Percentiles rank a stretch among this genome's conserved stretches.
phyloP scores from a whole-genome alignment of 176 grass and related monocot species.

The Neostapfia colusana region DNA sequence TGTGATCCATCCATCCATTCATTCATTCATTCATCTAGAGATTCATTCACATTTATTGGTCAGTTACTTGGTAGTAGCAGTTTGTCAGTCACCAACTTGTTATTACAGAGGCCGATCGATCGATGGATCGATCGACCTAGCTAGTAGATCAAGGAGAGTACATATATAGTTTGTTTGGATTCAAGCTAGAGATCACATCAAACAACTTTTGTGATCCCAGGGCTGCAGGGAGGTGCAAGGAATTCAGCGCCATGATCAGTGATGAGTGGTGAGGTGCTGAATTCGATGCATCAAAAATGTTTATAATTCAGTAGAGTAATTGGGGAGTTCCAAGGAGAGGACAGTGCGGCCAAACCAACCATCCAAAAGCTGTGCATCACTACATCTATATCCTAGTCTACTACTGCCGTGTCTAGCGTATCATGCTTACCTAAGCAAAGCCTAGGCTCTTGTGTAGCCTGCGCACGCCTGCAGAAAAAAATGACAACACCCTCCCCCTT shows the following conservation, averaged over 20 bases:
- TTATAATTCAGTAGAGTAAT: slow-evolving; percentile 12
- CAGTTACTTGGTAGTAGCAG: slow-evolving; percentile 41
- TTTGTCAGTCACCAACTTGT: slow-evolving; percentile 41
- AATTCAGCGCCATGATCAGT: slow-evolving; percentile 73
- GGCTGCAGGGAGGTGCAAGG: slow-evolving; percentile 41
- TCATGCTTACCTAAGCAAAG: slow-evolving; percentile 31
- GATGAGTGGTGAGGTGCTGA: slow-evolving; percentile 66
- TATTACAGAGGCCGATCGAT: no score
- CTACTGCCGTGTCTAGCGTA: slow-evolving; percentile 9
- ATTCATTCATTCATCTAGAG: no score
- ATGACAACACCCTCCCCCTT: no score
- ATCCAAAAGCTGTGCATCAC: slow-evolving; percentile 48
- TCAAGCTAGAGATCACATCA: neutral
- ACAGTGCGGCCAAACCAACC: slow-evolving; percentile 49
- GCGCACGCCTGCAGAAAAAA: neutral
- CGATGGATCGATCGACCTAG: no score
- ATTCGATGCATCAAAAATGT: slow-evolving; percentile 43
- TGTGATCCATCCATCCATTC: slow-evolving; percentile 25
- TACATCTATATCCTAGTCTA: slow-evolving; percentile 12
- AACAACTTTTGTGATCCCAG: no score
- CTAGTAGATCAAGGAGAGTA: no score
- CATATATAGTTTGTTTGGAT: neutral
- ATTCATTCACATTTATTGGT: slow-evolving; percentile 47
- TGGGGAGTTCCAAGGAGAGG: slow-evolving; percentile 40
- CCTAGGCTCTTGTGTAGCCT: neutral